Base-by-base conservation (phyloP, 169 alveolate genomes). In the Eimeria praecox region DNA sequence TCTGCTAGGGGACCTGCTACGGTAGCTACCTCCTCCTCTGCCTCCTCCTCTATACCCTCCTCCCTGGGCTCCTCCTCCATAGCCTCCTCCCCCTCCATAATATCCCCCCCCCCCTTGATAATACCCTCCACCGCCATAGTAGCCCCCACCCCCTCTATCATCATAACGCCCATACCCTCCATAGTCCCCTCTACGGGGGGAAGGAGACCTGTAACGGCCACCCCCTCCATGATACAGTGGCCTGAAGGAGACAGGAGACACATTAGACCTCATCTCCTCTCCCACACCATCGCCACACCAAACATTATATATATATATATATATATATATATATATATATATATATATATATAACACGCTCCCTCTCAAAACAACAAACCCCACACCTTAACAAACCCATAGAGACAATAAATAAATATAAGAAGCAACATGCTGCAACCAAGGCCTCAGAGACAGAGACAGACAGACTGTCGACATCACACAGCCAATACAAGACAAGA, bases 191-290 rank as follows among this genome's bases (percentile, higher is more conserved):
- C 86, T 69, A 2, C 95, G 95, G 5, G 95, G 95, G 52, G 90
- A 73, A 66, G 90, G 95, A 75, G 95, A 91, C 14, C 95, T 90
- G 69, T 91, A 91, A 0, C 95, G 90, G 44, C 89, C 89, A 66
- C 90, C 95, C 24, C 87, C 95, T 0, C 95, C 95, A 33, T 80
- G 90, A 52, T 80, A 80, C 42, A 91, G 22, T 10, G 95, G 95
- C 49, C 95, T 91, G 91, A 16, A 88, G 46, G 80, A 86, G 62
- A n/a, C 56, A n/a, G n/a, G n/a, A n/a, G n/a, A n/a, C n/a, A n/a
- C n/a, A n/a, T n/a, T n/a, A n/a, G n/a, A n/a, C n/a, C n/a, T n/a
- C n/a, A n/a, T n/a, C n/a, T n/a, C n/a, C n/a, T n/a, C n/a, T n/a
- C n/a, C n/a, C n/a, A n/a, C n/a, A n/a, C n/a, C n/a, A n/a, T n/a